Conservation (phyloP, 352 stramenopile species). For the Globisporangium spinosum region DNA sequence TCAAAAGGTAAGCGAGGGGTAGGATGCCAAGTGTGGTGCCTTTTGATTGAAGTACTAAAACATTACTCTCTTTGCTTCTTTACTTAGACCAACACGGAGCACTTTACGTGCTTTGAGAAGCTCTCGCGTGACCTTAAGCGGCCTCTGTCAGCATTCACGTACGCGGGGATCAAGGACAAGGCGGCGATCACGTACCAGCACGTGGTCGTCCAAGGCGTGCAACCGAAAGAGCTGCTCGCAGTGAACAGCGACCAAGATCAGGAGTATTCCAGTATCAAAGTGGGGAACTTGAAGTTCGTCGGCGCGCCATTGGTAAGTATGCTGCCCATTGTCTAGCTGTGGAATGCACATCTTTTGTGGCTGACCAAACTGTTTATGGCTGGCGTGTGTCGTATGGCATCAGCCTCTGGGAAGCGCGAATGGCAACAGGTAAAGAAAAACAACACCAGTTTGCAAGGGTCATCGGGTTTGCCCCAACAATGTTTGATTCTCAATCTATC, state of each 20-base stretch:
- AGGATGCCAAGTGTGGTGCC: background rate
- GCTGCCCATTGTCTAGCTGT: background rate
- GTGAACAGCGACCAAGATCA: slow-evolving; percentile 27
- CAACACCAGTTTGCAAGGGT: background rate
- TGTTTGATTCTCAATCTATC: background rate
- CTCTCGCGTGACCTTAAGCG: slow-evolving; percentile 39
- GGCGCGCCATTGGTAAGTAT: slow-evolving; percentile 37
- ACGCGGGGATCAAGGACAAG: slow-evolving; percentile 78
- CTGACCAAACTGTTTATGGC: background rate
- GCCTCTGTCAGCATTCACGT: slow-evolving; percentile 53
- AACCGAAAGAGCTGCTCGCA: slow-evolving; percentile 36
- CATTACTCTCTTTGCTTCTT: background rate
- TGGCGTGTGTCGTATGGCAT: background rate
- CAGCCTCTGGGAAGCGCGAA: slow-evolving; percentile 44
- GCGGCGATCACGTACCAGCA: slow-evolving; percentile 65
- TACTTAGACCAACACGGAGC: slow-evolving; percentile 59
- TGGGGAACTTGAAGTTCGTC: slow-evolving; percentile 57
- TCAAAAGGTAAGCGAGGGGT: slow-evolving; percentile 38
- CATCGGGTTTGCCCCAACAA: background rate
- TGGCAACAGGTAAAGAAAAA: slow-evolving; percentile 42
- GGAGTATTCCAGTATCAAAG: slow-evolving; percentile 19
- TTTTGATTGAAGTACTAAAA: background rate
- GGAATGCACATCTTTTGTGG: background rate
- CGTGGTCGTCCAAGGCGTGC: slow-evolving; percentile 47
- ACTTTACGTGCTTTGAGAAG: slow-evolving; percentile 68